These are phyloP conservation scores for Neurospora sp. DNA, from an alignment of 495 filamentous ascomycete genomes.

Conservation along the genomic window DNA sequence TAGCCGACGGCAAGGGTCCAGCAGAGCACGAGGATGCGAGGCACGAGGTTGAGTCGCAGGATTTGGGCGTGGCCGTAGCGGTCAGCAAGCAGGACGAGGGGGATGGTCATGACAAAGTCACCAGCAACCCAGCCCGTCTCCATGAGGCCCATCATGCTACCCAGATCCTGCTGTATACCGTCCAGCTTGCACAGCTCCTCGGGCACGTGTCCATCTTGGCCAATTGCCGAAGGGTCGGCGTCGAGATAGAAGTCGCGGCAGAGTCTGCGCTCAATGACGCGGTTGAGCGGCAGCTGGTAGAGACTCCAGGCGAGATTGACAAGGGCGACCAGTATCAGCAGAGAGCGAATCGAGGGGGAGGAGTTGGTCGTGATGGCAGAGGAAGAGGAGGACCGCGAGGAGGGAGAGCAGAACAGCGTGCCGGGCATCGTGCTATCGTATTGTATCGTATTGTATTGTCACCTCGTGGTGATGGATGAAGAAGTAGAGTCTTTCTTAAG, in stretches of 20 bases:
- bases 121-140: slow-evolving; percentile 36
- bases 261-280: slow-evolving; percentile 36
- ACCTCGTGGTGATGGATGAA: neutral
- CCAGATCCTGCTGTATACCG: slow-evolving; percentile 32
- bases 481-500: neutral
- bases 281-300: slow-evolving; percentile 36
- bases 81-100: slow-evolving; percentile 30
- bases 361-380: neutral
- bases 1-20: slow-evolving; percentile 32
- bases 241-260: slow-evolving; percentile 35
- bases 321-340: slow-evolving; percentile 30
- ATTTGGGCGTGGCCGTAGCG: slow-evolving; percentile 25
- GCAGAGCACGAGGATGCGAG: slow-evolving; percentile 27
- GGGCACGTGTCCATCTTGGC: slow-evolving; percentile 24
- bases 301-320: slow-evolving; percentile 35
- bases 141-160: slow-evolving; percentile 33
- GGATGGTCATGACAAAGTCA: slow-evolving; percentile 38
- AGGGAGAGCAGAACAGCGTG: neutral
- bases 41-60: slow-evolving; percentile 30
- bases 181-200: slow-evolving; percentile 40
- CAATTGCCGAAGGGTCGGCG: slow-evolving; percentile 25
- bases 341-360: slow-evolving; percentile 14
- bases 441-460: neutral
- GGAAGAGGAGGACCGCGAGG: neutral
- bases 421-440: neutral